Evolutionary conservation across 2,329 filamentous ascomycete species (phyloP), one percentile per base, ranked within the genome.

Genomic region (Aspergillus neoniger): DNA sequence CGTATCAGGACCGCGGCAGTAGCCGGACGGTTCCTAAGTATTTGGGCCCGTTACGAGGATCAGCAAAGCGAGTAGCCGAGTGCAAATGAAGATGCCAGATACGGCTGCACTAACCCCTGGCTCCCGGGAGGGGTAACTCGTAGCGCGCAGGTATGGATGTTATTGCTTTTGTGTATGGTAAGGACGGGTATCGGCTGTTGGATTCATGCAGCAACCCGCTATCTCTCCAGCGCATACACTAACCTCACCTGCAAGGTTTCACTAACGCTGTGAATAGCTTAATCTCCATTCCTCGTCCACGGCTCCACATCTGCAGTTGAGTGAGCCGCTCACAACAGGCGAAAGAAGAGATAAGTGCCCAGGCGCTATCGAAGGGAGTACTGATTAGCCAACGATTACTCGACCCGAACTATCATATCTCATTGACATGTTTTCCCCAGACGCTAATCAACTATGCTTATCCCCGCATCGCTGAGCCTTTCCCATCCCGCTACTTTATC

Each of bases 401-500:
- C 39, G n/a, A 9, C 43, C 32, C 14, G 30, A 32, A 17, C 12
- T 17, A 21, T 55, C 39, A 28, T 55, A 32, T 55, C 41, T 43
- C 53, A 41, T 25, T 53, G 32, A 17, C 19, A 41, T 17, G 23
- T 39, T 19, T 43, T 47, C 53, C 53, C 53, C 53, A 55, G 53
- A 55, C 21, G 5, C 41, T 44, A 47, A 12, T 36, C 32, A 14
- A n/a, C 53, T 43, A 55, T 47, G 39, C 53, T 55, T 55, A 47
- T 47, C 53, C 53, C 53, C 53, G 43, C 53, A 44, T 21, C 38
- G 12, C 28, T 41, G 19, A 32, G 44, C 44, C 52, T 41, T 55
- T 55, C 41, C 25, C 10, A 14, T 17, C n/a, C 17, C n/a, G 14
- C 1, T 9, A 8, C 21, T 55, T 4, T n/a, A 44, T 14, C 39